A percentile compares a stretch with the other conserved stretches of the same genome.
Evolutionary conservation across 495 filamentous ascomycete genomes (phyloP).

Genomic region (Viridothelium virens): DNA sequence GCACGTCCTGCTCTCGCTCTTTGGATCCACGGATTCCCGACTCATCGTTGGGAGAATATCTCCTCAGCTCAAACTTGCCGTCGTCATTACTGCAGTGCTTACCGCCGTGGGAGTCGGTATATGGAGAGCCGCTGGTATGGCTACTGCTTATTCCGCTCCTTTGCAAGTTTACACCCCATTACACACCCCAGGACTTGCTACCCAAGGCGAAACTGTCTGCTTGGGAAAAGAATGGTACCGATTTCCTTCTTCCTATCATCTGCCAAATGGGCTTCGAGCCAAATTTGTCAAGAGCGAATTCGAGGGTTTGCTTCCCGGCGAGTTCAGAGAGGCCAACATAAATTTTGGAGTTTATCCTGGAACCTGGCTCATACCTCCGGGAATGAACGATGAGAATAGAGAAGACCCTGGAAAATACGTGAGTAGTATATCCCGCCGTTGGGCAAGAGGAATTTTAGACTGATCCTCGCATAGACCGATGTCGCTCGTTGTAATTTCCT

Average conservation of each 20-base stretch:
- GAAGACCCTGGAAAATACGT: constrained; percentile 87
- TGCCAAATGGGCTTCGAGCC: constrained; percentile 68
- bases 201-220: constrained; percentile 64
- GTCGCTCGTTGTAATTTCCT: constrained; percentile 70
- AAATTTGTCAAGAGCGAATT: constrained; percentile 90
- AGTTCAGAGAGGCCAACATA: constrained; percentile 65
- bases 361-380: constrained; percentile 68
- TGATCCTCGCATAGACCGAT: constrained; percentile 45
- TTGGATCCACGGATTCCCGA: constrained; percentile 61
- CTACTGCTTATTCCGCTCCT: constrained; percentile 79
- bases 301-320: constrained; percentile 78
- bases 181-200: constrained; percentile 42
- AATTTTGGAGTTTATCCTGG: constrained; percentile 55
- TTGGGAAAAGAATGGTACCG: constrained; percentile 98
- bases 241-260: constrained; percentile 86
- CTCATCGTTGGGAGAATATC: constrained; percentile 61
- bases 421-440: constrained; percentile 27
- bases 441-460: constrained; percentile 15
- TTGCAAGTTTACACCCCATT: constrained; percentile 62
- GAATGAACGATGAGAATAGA: constrained; percentile 88
- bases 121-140: constrained; percentile 68
- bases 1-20: constrained; percentile 64
- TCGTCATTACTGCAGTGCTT: constrained; percentile 36
- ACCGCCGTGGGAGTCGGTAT: constrained; percentile 55
- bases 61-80: constrained; percentile 51